A percentile compares a stretch with the other conserved stretches of the same genome.
phyloP scores from a whole-genome alignment of 805 yeast species.

The Nakazawaea laoshanensis region DNA sequence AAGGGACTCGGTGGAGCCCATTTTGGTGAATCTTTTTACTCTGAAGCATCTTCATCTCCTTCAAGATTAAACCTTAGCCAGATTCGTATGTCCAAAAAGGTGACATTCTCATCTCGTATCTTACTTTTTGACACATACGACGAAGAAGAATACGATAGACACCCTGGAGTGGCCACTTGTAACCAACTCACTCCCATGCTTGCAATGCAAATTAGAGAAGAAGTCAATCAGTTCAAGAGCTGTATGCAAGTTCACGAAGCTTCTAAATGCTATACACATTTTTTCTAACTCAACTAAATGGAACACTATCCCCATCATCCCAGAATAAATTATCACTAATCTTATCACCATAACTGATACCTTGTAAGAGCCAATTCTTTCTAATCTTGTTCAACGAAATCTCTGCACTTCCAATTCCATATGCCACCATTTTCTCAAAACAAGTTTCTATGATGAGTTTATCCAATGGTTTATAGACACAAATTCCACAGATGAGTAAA shows the following conservation, averaged over 20 bases:
- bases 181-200: conserved; percentile 80
- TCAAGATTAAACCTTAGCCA: conserved; percentile 6
- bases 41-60: too few relatives aligned
- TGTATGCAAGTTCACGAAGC: conserved; percentile 79
- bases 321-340: conserved; percentile 18
- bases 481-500: conserved; percentile 24
- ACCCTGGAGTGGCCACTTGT: conserved; percentile 89
- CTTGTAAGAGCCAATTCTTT: conserved; percentile 22
- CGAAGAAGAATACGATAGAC: conserved; percentile 82
- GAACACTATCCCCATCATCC: conserved; percentile 26
- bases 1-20: conserved; percentile 56
- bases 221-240: conserved; percentile 69
- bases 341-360: conserved; percentile 13
- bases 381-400: conserved; percentile 21
- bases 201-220: conserved; percentile 82
- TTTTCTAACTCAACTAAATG: conserved; percentile 40
- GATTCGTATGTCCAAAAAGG: conserved; percentile 17
- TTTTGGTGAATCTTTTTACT: conserved; percentile 30
- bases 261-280: conserved; percentile 78
- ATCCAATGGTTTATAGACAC: conserved; percentile 20
- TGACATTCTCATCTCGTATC: conserved; percentile 72
- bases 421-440: conserved; percentile 22
- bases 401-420: conserved; percentile 29
- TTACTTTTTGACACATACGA: conserved; percentile 79
- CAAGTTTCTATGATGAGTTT: conserved; percentile 25